Conservation (phyloP, 116 monocot genomes). For the Dioscorea cayenensis region DNA sequence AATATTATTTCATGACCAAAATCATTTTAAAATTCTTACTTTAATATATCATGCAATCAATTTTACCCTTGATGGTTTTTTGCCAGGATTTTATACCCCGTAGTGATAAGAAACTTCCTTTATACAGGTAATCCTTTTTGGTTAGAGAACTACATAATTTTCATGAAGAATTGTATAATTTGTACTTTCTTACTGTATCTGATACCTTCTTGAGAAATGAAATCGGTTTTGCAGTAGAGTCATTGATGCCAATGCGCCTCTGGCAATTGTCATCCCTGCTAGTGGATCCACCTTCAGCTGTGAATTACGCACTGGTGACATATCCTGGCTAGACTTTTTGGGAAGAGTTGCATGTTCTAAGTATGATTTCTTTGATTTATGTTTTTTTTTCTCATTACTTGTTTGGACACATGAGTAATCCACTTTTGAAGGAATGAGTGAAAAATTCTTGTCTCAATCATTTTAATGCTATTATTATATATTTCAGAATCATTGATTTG, state of each 20-base stretch:
- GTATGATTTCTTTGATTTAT: conserved; percentile 34
- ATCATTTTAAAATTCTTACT: not conserved
- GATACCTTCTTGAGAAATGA: not conserved
- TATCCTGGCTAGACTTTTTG: conserved; percentile 82
- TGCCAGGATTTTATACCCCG: conserved; percentile 88
- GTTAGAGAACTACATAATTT: not conserved
- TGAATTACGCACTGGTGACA: conserved; percentile 57
- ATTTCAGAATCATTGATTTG: not conserved
- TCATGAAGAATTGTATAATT: not conserved
- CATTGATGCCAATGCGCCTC: conserved; percentile 78
- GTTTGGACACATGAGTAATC: not conserved
- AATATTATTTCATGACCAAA: not conserved
- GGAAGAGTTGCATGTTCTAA: conserved; percentile 40
- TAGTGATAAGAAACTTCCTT: conserved; percentile 67
- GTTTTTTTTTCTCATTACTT: conserved; percentile 5
- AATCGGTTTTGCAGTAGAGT: conserved; percentile 63
- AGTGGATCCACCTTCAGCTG: conserved; percentile 22
- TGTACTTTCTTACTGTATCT: not conserved
- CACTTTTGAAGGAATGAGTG: not conserved
- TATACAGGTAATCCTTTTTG: conserved; percentile 60
- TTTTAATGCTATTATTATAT: not conserved
- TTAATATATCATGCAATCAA: not conserved
- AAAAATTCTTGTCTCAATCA: not conserved
- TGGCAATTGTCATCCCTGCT: conserved; percentile 67
- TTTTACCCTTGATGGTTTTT: conserved; percentile 7